These are phyloP conservation scores for Trebouxia sp. DNA, from an alignment of 139 green algal genomes.

Conservation along the genomic window DNA sequence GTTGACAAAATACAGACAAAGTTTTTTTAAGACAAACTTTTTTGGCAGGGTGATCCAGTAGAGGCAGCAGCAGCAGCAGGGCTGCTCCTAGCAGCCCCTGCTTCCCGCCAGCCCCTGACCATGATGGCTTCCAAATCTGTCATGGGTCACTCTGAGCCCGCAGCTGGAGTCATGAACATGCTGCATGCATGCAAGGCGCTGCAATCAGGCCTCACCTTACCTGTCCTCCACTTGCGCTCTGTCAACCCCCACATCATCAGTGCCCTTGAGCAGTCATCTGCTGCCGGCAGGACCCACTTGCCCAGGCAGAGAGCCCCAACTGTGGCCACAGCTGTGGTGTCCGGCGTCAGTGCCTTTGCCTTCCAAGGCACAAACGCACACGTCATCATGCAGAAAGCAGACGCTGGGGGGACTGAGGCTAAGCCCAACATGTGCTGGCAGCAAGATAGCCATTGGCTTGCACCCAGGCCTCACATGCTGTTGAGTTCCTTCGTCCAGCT, in stretches of 20 bases:
- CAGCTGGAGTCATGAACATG: slow-evolving; percentile 67
- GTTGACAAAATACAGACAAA: not conserved
- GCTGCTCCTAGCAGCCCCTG: slow-evolving; percentile 34
- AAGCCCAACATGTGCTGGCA: slow-evolving; percentile 18
- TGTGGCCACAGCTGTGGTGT: slow-evolving; percentile 19
- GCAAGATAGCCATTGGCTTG: slow-evolving; percentile 31
- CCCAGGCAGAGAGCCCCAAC: not conserved
- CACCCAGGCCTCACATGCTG: not conserved
- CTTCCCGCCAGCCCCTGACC: slow-evolving; percentile 42
- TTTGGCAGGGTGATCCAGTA: slow-evolving; percentile 71
- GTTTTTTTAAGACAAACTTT: slow-evolving; percentile 65
- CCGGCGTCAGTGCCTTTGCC: slow-evolving; percentile 77
- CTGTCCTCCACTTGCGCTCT: slow-evolving; percentile 63
- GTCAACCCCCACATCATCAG: slow-evolving; percentile 68
- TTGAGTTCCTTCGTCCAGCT: not conserved
- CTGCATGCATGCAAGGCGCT: slow-evolving; percentile 29
- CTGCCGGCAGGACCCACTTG: not conserved
- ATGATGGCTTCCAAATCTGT: slow-evolving; percentile 76
- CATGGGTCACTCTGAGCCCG: slow-evolving; percentile 81
- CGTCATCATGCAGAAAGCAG: slow-evolving; percentile 3
- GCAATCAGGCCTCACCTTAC: not conserved
- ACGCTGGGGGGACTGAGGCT: not conserved
- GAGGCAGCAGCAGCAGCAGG: slow-evolving; percentile 48
- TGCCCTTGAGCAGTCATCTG: slow-evolving; percentile 36
- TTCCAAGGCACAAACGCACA: slow-evolving; percentile 77